phyloP scores from a whole-genome alignment of 306 rosid species.

The Quercus dentata region DNA sequence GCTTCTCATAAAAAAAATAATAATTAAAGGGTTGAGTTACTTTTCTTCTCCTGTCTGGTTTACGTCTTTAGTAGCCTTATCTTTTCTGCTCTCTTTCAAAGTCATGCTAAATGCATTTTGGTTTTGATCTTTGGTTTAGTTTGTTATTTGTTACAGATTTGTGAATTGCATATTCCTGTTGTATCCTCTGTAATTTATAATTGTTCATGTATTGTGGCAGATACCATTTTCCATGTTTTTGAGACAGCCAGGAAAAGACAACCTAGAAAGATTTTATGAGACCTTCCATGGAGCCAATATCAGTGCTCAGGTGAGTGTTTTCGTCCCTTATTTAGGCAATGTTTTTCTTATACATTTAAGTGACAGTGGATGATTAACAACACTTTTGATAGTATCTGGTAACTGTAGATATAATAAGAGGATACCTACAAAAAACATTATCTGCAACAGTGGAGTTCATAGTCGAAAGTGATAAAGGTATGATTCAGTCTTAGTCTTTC shows the following conservation, averaged over 20 bases:
- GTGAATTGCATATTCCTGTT: constrained; percentile 7
- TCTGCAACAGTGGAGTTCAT: constrained; percentile 80
- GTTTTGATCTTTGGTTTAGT: constrained; percentile 6
- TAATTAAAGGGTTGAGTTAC: not conserved
- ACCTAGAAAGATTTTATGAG: constrained; percentile 66
- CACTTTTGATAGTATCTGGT: constrained; percentile 61
- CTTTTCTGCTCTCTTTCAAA: not conserved
- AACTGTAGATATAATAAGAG: constrained; percentile 79
- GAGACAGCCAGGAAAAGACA: constrained; percentile 50
- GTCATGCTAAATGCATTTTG: not conserved
- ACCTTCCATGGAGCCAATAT: constrained; percentile 91
- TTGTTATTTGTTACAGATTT: constrained; percentile 1
- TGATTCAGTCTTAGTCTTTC: not conserved
- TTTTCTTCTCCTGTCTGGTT: not conserved
- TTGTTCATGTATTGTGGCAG: constrained; percentile 34
- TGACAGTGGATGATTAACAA: constrained; percentile 34
- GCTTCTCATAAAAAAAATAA: no score
- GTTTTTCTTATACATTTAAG: constrained; percentile 1
- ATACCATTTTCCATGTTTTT: constrained; percentile 75
- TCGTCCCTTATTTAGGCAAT: not conserved
- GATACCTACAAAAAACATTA: constrained; percentile 81
- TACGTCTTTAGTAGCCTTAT: not conserved
- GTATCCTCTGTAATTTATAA: constrained; percentile 9
- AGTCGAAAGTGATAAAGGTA: constrained; percentile 80
- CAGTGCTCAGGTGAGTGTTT: constrained; percentile 70